Percentiles rank a stretch among this genome's conserved stretches.
phyloP scores from a whole-genome alignment of 306 rosid genomes.

The Acacia melanoxylon region DNA sequence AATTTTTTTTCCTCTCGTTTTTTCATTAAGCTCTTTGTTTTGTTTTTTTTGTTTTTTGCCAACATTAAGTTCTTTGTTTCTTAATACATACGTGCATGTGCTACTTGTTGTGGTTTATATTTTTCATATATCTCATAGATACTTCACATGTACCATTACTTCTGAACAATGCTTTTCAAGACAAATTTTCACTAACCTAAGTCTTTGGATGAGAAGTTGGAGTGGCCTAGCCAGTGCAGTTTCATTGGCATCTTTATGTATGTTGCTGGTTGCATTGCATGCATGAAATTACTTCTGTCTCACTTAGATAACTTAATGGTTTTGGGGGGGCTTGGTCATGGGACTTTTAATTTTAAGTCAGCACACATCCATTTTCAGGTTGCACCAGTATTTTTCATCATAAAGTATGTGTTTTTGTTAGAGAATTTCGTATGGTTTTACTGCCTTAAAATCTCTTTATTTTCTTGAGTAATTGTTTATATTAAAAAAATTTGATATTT shows the following conservation, averaged over 20 bases:
- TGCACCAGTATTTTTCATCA: neutral
- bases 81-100: neutral
- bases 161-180: neutral
- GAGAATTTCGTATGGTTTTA: neutral
- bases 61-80: conserved; percentile 5
- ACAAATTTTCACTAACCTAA: neutral
- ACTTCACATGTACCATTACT: neutral
- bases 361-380: neutral
- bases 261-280: conserved; percentile 2
- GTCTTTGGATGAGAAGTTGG: neutral
- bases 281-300: neutral
- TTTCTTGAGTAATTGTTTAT: neutral
- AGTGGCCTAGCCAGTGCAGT: conserved; percentile 9
- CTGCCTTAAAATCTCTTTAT: neutral
- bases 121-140: neutral
- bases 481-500: neutral
- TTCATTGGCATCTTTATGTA: neutral
- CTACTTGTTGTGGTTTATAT: conserved; percentile 3
- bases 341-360: neutral
- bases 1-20: neutral
- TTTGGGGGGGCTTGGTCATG: neutral
- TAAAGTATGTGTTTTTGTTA: conserved; percentile 4
- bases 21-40: conserved; percentile 6
- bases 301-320: neutral
- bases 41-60: neutral